These are phyloP conservation scores for Solanum okadae DNA, from an alignment of 257 asterid species.

Conservation along the genomic window DNA sequence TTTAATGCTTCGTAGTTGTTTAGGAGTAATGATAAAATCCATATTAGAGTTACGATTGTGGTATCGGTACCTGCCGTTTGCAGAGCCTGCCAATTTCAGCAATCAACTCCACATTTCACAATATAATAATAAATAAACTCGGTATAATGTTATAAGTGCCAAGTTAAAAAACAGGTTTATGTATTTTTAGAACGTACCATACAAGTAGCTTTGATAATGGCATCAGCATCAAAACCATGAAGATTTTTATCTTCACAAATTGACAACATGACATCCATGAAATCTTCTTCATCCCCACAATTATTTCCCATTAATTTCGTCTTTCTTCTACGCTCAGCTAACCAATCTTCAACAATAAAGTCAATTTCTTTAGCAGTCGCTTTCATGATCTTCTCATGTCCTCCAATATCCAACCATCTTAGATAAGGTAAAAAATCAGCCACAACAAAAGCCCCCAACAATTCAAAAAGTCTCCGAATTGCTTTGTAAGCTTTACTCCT, in stretches of 20 bases:
- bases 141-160: no score
- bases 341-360: conserved; percentile 11
- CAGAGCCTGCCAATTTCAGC: background rate
- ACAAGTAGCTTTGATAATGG: conserved; percentile 23
- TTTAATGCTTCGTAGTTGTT: conserved; percentile 16
- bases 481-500: background rate
- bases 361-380: conserved; percentile 12
- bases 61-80: background rate
- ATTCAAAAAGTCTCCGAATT: conserved; percentile 3
- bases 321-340: conserved; percentile 12
- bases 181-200: conserved; percentile 4
- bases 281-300: background rate
- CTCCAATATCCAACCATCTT: conserved; percentile 23
- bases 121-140: no score
- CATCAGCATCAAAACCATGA: conserved; percentile 12
- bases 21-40: background rate
- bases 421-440: conserved; percentile 15
- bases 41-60: background rate
- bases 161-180: no score
- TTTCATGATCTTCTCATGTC: conserved; percentile 19
- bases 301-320: background rate
- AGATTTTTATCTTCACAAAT: background rate
- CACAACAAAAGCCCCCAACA: background rate
- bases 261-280: conserved; percentile 19
- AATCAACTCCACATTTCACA: no score